Base-by-base conservation (phyloP, 306 rosid genomes). In the Cucurbita moschata region DNA sequence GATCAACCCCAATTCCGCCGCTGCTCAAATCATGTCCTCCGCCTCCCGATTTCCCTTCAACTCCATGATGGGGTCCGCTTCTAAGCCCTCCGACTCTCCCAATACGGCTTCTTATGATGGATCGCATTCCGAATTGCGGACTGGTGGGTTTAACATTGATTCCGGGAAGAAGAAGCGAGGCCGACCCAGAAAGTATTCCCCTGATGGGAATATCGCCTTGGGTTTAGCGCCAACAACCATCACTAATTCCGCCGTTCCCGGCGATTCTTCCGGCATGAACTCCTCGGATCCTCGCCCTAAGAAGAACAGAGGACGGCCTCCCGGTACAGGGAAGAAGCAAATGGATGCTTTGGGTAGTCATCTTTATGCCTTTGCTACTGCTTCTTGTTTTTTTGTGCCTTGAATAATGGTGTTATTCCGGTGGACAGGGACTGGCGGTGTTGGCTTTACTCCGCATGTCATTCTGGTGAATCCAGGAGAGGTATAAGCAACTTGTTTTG, bases 271-370 rank as follows among this genome's bases (percentile, higher is more conserved):
- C 6, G 90, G 83, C 53, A 77, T 87, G 1, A 83, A 86, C 18
- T 86, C 91, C 4, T 72, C 85, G 2, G 96, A 93, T 3, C 86
- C 90, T 26, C 61, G 79, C 52, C 47, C 85, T 43, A 91, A 85
- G 79, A 80, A 89, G 49, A 79, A 77, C 49, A 80, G 93, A 58
- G 99, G 99, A 15, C 87, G 97, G 52, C 99, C 99, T 0, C 92
- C 85, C 10, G 97, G 99, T 73, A 84, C 83, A 69, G 99, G 99
- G 63, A 89, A 97, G 86, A 95, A 87, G 76, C 99, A 95, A 77
- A 87, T 85, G 64, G 80, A 89, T 62, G 75, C 87, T 89, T 75
- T 63, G 50, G 97, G 97, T 95, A 83, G 2, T 64, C 14, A 71
- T 53, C 49, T 38, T 75, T 70, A 14, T 26, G n/a, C 47, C 19